Evolutionary conservation across 805 yeast species (phyloP), one percentile per base, ranked within the genome.

Genomic region (Wickerhamiella allomyrinae): DNA sequence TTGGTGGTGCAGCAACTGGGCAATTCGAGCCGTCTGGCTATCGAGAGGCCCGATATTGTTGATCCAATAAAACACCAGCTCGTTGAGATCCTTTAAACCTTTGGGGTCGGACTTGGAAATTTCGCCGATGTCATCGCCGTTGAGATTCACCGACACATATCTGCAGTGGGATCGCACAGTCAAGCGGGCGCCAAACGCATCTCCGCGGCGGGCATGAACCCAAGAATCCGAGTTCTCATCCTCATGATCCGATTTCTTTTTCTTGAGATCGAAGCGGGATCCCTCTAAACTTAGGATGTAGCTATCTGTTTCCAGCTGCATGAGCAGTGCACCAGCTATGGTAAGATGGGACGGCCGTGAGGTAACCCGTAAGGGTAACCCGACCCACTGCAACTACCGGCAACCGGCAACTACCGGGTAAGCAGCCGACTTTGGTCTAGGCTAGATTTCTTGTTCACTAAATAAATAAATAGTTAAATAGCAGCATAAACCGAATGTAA

Each of bases 171-270:
- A 48, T 27, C n/a, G 25, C 6, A 34, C 23, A 8, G 20, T 7
- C 24, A 34, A n/a, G 8, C 29, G 46, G 24, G 52, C 45, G 35
- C 46, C 46, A 20, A 41, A 46, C 11, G 54, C 53, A 35, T 52
- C 56, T 17, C 56, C 56, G 19, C 49, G 46, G 6, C 53, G 49
- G 13, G 52, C 44, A 23, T 51, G 49, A 6, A 52, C 45, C 56
- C 56, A 52, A 5, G 31, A 27, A n/a, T 27, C 31, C 5, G 34
- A 39, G 8, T 39, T 34, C 17, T 34, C 24, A 5, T 39, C 37
- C 17, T 34, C 24, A 8, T 7, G 11, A 20, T 21, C 19, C 5
- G 23, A 29, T 13, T 17, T n/a, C 22, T 36, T 23, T 17, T 41
- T 36, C 17, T 14, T 13, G 17, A 42, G 38, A 14, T 35, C 31